phyloP scores from a whole-genome alignment of 306 rosid genomes.

The Dalbergia cultrata region DNA sequence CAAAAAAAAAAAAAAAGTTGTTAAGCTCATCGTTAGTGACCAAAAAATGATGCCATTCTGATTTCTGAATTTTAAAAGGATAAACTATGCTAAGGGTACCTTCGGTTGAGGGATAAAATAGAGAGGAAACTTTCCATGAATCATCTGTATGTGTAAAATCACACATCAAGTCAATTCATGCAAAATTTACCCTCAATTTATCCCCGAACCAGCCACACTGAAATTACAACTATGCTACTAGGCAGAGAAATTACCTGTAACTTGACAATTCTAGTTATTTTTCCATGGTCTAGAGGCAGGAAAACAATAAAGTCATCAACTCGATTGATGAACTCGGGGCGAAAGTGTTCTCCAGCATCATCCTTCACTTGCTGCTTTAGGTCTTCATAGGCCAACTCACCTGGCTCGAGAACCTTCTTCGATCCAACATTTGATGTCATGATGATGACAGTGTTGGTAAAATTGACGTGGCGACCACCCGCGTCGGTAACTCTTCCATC shows the following conservation, averaged over 20 bases:
- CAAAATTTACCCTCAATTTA: too few species aligned
- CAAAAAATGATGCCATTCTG: too few species aligned
- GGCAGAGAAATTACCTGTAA: constrained; percentile 60
- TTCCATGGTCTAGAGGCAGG: constrained; percentile 71
- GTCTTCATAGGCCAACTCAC: constrained; percentile 56
- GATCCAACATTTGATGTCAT: constrained; percentile 88
- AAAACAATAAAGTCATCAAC: constrained; percentile 83
- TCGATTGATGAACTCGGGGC: constrained; percentile 82
- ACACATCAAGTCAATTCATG: too few species aligned
- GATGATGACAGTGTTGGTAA: constrained; percentile 75
- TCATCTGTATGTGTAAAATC: too few species aligned
- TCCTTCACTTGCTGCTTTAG: constrained; percentile 73
- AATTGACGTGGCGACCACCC: constrained; percentile 76
- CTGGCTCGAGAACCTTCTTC: constrained; percentile 67
- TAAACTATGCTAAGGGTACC: too few species aligned
- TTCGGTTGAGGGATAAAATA: too few species aligned
- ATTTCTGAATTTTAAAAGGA: too few species aligned
- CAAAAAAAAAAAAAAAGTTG: too few species aligned
- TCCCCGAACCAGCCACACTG: too few species aligned
- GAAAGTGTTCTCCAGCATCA: constrained; percentile 72
- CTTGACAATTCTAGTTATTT: constrained; percentile 66
- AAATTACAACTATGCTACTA: too few species aligned
- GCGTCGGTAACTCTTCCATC: constrained; percentile 80
- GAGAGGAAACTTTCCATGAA: too few species aligned
- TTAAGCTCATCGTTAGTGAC: too few species aligned